Conservation (phyloP, 306 rosid species). For the Vachellia pachyceras region DNA sequence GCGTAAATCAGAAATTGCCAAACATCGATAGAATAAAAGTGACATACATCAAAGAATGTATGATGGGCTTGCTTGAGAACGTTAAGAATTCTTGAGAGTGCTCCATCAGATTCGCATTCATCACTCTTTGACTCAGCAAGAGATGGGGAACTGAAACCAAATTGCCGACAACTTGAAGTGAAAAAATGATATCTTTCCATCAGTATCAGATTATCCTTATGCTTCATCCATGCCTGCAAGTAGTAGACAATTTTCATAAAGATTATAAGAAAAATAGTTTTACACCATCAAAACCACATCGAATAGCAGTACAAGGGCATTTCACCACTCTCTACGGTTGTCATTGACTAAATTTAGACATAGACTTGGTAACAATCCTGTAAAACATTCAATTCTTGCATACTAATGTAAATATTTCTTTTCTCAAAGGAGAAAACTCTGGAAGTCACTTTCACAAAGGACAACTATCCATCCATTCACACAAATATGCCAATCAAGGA, state of each 20-base stretch:
- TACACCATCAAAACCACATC: slow-evolving; percentile 13
- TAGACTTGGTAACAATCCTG: too few species aligned
- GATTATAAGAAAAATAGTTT: slow-evolving; percentile 15
- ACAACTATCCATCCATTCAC: slow-evolving; percentile 29
- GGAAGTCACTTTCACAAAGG: slow-evolving; percentile 4
- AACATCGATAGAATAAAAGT: slow-evolving; percentile 15
- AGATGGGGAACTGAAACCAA: slow-evolving; percentile 75
- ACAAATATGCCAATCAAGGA: slow-evolving; percentile 6
- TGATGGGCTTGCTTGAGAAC: slow-evolving; percentile 75
- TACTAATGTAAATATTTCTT: too few species aligned
- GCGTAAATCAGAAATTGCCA: slow-evolving; percentile 27
- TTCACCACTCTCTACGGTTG: too few species aligned
- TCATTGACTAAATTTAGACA: too few species aligned
- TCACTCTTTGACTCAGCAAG: slow-evolving; percentile 75
- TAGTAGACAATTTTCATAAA: slow-evolving; percentile 20
- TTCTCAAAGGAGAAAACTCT: background rate
- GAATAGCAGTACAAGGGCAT: too few species aligned
- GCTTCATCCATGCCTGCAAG: slow-evolving; percentile 85
- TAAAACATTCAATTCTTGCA: too few species aligned
- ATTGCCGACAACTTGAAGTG: slow-evolving; percentile 83
- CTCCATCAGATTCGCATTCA: slow-evolving; percentile 83
- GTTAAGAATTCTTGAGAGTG: slow-evolving; percentile 70
- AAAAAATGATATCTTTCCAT: slow-evolving; percentile 97
- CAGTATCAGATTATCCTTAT: slow-evolving; percentile 74
- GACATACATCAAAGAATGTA: slow-evolving; percentile 75